Evolutionary conservation across 2,329 filamentous ascomycete genomes (phyloP), one percentile per base, ranked within the genome.

Genomic region (Alternaria sp.): DNA sequence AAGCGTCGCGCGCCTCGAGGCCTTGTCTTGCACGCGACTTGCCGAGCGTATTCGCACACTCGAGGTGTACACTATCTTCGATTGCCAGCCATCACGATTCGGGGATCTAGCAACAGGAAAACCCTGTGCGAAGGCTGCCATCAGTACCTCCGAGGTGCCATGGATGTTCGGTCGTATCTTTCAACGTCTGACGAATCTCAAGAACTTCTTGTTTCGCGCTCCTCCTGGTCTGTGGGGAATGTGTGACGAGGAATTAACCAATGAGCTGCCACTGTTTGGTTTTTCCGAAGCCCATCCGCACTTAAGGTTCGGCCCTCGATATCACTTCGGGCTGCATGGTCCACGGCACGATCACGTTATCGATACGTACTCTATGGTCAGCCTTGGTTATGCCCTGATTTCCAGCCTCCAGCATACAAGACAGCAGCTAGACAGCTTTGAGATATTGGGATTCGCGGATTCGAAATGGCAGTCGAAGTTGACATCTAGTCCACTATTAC

Each of bases 11-110:
- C 18, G 22, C 18, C 52, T 62, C 39, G 32, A 47, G 20, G 26
- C 12, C 22, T 26, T 63, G 30, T 34, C 48, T n/a, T 20, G 7
- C 26, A 39, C 49, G 14, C 61, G 53, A 16, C 57, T 63, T 11
- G 39, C 46, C 7, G 32, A 47, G 12, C 41, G 47, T 18, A 39
- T 61, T 7, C 49, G 20, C 28, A 34, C 53, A 18, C 24, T 63
- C 9, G 49, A 54, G 4, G 32, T 63, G n/a, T 22, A 28, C 16
- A 36, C 28, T 2, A 1, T 39, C 2, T 26, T 61, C 9, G n/a
- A 28, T 20, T 57, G 39, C 24, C 34, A 5, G 22, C 3, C 7
- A 32, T 49, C 18, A 16, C 30, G 20, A n/a, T 48, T 20, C 3
- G 28, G 8, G 12, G 6, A 2, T 43, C n/a, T 12, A 36, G 7